These are phyloP conservation scores for Hericium coralloides DNA, from an alignment of 768 basidiomycete species.

Conservation along the genomic window DNA sequence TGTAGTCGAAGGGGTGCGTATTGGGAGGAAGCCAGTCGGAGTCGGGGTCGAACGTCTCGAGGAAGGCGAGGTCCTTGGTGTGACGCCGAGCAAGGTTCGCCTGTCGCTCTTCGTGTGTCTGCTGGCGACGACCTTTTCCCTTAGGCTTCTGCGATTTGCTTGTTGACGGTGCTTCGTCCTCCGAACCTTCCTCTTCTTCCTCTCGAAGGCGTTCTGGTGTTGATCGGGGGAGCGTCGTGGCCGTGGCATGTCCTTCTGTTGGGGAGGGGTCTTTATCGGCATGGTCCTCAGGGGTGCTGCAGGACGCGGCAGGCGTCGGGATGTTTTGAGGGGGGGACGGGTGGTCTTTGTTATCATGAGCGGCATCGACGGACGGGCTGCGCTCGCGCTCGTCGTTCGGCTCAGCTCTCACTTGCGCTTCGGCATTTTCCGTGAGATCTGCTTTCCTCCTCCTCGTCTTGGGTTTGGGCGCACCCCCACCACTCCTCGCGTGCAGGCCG, in stretches of 20 bases:
- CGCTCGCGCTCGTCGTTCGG: constrained; percentile 26
- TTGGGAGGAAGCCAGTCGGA: constrained; percentile 74
- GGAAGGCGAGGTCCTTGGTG: constrained; percentile 42
- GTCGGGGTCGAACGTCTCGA: constrained; percentile 63
- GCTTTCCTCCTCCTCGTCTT: constrained; percentile 27
- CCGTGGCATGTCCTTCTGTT: neutral
- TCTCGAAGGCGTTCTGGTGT: constrained; percentile 10
- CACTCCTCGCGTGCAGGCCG: constrained; percentile 26
- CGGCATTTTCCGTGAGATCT: constrained; percentile 28
- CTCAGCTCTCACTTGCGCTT: constrained; percentile 40
- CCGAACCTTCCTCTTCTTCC: constrained; percentile 12
- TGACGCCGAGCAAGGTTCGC: constrained; percentile 41
- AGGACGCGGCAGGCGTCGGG: constrained; percentile 19
- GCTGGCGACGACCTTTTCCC: constrained; percentile 33
- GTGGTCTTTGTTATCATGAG: constrained; percentile 7
- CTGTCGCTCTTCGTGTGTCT: constrained; percentile 32
- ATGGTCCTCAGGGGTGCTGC: constrained; percentile 7
- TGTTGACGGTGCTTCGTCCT: constrained; percentile 21
- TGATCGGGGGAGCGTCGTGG: constrained; percentile 1
- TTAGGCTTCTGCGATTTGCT: constrained; percentile 20
- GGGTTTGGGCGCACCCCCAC: constrained; percentile 29
- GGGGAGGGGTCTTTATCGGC: neutral
- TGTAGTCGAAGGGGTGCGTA: constrained; percentile 72
- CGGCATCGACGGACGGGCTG: constrained; percentile 10
- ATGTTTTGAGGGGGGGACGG: constrained; percentile 36